Evolutionary conservation across 257 asterid species (phyloP).

Genomic region (Coffea eugenioides): DNA sequence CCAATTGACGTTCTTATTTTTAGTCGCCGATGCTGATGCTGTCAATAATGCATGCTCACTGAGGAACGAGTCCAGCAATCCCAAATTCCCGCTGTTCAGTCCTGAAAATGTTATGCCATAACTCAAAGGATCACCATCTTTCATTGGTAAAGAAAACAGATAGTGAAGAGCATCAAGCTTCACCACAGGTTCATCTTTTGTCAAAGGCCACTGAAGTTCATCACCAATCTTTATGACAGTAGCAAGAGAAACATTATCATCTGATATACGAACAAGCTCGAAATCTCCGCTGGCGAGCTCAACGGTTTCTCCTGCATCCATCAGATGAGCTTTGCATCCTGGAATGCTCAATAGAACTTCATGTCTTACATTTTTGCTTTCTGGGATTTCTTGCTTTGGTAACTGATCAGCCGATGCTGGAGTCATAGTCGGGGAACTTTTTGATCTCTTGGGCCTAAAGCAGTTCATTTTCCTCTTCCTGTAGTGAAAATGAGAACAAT

Average conservation of each 20-base stretch:
- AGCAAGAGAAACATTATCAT: constrained; percentile 51
- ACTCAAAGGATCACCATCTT: neutral
- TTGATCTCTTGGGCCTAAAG: constrained; percentile 48
- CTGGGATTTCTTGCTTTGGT: constrained; percentile 29
- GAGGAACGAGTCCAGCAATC: constrained; percentile 54
- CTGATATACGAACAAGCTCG: constrained; percentile 42
- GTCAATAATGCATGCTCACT: constrained; percentile 52
- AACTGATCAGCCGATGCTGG: constrained; percentile 5
- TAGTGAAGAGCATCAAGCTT: neutral
- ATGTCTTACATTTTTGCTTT: constrained; percentile 44
- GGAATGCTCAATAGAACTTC: constrained; percentile 47
- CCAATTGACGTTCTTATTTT: constrained; percentile 48
- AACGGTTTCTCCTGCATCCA: constrained; percentile 65
- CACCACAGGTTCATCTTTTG: constrained; percentile 81
- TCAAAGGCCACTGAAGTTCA: constrained; percentile 80
- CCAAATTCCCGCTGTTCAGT: constrained; percentile 13
- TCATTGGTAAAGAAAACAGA: neutral
- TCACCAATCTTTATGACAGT: constrained; percentile 62
- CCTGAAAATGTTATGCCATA: neutral
- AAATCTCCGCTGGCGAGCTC: constrained; percentile 65
- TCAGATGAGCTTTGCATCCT: constrained; percentile 60
- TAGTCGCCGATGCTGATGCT: constrained; percentile 14
- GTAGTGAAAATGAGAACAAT: neutral
- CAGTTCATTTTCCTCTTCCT: constrained; percentile 39
- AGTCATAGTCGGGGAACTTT: constrained; percentile 15